Conservation (phyloP, 768 basidiomycete genomes). For the Leccinum disarticulatum region DNA sequence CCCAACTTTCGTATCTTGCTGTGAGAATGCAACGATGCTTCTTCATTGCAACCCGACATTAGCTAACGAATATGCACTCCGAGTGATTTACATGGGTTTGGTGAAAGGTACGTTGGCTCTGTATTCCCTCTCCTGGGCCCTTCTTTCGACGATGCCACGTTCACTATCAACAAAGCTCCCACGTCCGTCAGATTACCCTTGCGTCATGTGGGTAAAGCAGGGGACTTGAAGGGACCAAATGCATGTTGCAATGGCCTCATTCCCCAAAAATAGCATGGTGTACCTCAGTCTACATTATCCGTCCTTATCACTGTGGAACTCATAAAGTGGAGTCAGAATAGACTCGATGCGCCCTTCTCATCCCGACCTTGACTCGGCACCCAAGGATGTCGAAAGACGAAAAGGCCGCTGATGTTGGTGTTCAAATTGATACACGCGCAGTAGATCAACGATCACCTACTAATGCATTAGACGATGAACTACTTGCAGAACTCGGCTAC, state of each 20-base stretch:
- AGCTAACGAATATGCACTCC: too few relatives aligned
- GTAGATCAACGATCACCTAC: conserved; percentile 21
- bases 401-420: conserved; percentile 11
- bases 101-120: not conserved
- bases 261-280: not conserved
- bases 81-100: too few relatives aligned
- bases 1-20: too few relatives aligned
- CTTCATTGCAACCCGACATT: too few relatives aligned
- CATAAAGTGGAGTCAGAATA: not conserved
- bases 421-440: conserved; percentile 8
- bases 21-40: too few relatives aligned
- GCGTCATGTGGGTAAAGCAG: not conserved
- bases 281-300: not conserved
- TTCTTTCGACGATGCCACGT: too few relatives aligned
- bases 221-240: not conserved
- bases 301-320: not conserved
- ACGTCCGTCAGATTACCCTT: not conserved
- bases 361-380: not conserved
- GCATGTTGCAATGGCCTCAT: not conserved
- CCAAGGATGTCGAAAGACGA: conserved; percentile 23
- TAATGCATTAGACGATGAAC: conserved; percentile 52
- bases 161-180: not conserved
- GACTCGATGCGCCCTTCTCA: not conserved
- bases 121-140: not conserved
- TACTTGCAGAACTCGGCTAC: conserved; percentile 67